A percentile compares a stretch with the other conserved stretches of the same genome.
These are phyloP conservation scores for Ulmus americana DNA, from an alignment of 331 rosid genomes.

Conservation along the genomic window DNA sequence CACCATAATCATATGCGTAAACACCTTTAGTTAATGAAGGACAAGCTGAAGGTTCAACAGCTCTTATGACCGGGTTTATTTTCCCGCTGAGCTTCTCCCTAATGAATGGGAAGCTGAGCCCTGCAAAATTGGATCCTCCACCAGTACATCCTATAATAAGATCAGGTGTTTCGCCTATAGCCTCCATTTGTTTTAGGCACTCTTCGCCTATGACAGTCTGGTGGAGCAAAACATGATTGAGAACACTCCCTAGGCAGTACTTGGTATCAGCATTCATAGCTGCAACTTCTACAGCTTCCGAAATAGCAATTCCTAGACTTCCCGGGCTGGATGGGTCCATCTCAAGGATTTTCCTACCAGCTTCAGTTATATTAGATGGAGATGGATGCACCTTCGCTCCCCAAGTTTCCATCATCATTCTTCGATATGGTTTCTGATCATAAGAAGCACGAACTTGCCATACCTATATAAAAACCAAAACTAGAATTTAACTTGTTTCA, in stretches of 20 bases:
- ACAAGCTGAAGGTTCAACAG: conserved; percentile 88
- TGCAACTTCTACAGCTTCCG: conserved; percentile 90
- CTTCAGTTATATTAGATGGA: conserved; percentile 63
- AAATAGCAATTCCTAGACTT: conserved; percentile 92
- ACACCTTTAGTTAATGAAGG: conserved; percentile 88
- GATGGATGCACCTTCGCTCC: conserved; percentile 94
- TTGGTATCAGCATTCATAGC: conserved; percentile 67
- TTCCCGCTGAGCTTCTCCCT: conserved; percentile 73
- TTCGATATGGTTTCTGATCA: conserved; percentile 80
- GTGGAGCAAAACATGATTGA: conserved; percentile 86
- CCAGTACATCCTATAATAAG: conserved; percentile 87
- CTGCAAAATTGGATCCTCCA: conserved; percentile 94
- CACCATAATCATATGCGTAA: conserved; percentile 78
- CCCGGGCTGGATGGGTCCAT: conserved; percentile 78
- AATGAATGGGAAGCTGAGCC: conserved; percentile 82
- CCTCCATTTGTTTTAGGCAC: conserved; percentile 86
- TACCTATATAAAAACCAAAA: conserved; percentile 41
- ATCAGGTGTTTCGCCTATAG: conserved; percentile 84
- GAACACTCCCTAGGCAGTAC: conserved; percentile 91
- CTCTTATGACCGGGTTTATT: conserved; percentile 73
- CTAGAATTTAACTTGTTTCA: not conserved
- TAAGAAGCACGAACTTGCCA: conserved; percentile 97
- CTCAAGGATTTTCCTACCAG: conserved; percentile 57
- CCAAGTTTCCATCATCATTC: conserved; percentile 96
- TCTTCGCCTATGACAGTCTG: conserved; percentile 92